These are phyloP conservation scores for Mangifera indica DNA, from an alignment of 345 rosid genomes.

Conservation along the genomic window DNA sequence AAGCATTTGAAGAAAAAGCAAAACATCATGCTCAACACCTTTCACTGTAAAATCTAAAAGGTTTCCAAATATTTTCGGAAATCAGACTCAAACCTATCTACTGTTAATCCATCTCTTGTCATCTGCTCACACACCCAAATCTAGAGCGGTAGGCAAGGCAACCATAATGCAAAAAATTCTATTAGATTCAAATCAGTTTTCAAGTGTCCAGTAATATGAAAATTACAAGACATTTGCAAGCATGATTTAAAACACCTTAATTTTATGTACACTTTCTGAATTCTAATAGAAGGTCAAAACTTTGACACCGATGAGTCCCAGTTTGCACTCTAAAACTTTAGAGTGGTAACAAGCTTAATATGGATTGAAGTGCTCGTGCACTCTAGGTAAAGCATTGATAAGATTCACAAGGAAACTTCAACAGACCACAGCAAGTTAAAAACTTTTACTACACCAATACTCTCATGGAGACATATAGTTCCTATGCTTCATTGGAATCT, in stretches of 20 bases:
- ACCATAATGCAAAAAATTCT: background rate
- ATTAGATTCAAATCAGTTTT: background rate
- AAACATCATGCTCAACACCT: background rate
- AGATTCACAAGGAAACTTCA: background rate
- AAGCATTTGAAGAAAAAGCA: background rate
- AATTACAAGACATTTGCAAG: background rate
- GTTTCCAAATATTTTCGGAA: background rate
- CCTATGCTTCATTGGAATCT: conserved; percentile 29
- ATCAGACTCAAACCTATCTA: too few relatives aligned
- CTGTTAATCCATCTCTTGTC: background rate
- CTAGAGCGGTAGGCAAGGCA: background rate
- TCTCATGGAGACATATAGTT: conserved; percentile 22
- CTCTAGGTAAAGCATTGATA: background rate
- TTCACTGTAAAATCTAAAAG: background rate
- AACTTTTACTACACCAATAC: background rate
- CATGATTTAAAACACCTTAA: conserved; percentile 7
- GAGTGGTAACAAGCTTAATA: conserved; percentile 3
- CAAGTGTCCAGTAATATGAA: background rate
- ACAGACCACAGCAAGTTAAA: background rate
- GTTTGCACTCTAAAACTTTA: conserved; percentile 6
- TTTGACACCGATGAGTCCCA: conserved; percentile 1
- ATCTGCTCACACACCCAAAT: background rate
- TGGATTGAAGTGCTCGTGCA: background rate
- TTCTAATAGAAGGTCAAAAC: background rate
- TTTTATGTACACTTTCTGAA: background rate